phyloP scores from a whole-genome alignment of 208 protist species.

The Crithidia expoeki region DNA sequence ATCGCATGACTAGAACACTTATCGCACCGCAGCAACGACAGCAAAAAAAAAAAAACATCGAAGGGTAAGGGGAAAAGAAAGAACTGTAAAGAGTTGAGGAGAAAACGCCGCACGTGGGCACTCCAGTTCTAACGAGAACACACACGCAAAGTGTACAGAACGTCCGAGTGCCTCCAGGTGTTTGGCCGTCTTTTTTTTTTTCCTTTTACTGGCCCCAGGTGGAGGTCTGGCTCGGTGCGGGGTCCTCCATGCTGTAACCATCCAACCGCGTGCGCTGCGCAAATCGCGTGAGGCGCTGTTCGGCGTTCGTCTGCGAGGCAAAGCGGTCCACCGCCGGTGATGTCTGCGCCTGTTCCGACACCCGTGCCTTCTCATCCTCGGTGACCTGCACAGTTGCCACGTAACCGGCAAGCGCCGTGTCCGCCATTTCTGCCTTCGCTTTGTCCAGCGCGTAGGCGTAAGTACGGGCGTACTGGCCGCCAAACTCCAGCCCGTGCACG shows the following conservation, averaged over 20 bases:
- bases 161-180: too few relatives aligned
- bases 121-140: background rate
- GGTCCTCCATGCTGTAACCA: slow-evolving; percentile 66
- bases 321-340: slow-evolving; percentile 66
- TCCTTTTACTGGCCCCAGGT: slow-evolving; percentile 56
- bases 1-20: too few relatives aligned
- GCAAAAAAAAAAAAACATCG: slow-evolving; percentile 12
- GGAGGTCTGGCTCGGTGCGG: slow-evolving; percentile 60
- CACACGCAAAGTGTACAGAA: background rate
- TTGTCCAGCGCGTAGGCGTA: slow-evolving; percentile 83
- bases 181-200: too few relatives aligned
- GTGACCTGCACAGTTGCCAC: slow-evolving; percentile 36
- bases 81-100: slow-evolving; percentile 4
- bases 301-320: slow-evolving; percentile 83
- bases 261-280: slow-evolving; percentile 39
- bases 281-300: slow-evolving; percentile 85
- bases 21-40: background rate
- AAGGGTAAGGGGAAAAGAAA: too few relatives aligned
- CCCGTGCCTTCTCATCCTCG: slow-evolving; percentile 51
- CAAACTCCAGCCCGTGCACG: slow-evolving; percentile 65
- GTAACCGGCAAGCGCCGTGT: slow-evolving; percentile 40
- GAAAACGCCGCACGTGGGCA: background rate
- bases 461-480: slow-evolving; percentile 86
- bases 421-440: slow-evolving; percentile 69
- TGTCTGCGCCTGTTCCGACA: slow-evolving; percentile 47